Base-by-base conservation (phyloP, 257 asterid genomes). In the Gardenia jasminoides region DNA sequence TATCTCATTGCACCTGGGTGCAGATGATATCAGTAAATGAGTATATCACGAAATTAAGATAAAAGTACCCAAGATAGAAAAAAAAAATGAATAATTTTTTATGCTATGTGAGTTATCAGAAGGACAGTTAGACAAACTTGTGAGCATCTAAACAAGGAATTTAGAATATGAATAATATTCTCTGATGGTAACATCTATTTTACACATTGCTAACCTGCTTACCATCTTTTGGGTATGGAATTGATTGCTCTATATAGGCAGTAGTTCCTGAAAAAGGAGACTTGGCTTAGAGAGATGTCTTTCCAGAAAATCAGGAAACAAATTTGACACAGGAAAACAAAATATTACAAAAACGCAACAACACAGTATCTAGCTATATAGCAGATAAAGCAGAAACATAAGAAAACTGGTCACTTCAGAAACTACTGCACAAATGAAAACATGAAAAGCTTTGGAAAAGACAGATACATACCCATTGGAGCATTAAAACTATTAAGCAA, bases 181-280 rank as follows among this genome's bases (percentile, higher is more conserved):
- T 48, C 2, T 19, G 44, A 16, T 17, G 26, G 43, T 36, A 50
- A 22, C 68, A 54, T 36, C 36, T 82, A 1, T 74, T 41, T 36
- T 36, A 44, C 24, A n/a, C n/a, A n/a, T 59, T 26, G 80, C 87
- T 92, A 85, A 93, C 98, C 98, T 90, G 98, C 91, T 93, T 93
- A 85, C 98, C 97, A 80, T 93, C 98, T 87, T 89, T 86, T 41
- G 98, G 98, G 84, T 16, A 92, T 24, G 98, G 98, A 78, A 47
- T 81, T 80, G 98, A 93, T 83, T 93, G 98, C 88, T 93, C 97
- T 75, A 93, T 69, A 84, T 90, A 93, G 62, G 85, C 98, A 76
- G 90, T 85, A 74, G 98, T 92, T 87, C 98, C 98, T 93, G 92
- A 81, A 90, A 81, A 33, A 72, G 67, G 68, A 73, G 83, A 46